These are phyloP conservation scores for Fraxinus xanthoxyloides DNA, from an alignment of 305 asterid genomes.

Conservation along the genomic window DNA sequence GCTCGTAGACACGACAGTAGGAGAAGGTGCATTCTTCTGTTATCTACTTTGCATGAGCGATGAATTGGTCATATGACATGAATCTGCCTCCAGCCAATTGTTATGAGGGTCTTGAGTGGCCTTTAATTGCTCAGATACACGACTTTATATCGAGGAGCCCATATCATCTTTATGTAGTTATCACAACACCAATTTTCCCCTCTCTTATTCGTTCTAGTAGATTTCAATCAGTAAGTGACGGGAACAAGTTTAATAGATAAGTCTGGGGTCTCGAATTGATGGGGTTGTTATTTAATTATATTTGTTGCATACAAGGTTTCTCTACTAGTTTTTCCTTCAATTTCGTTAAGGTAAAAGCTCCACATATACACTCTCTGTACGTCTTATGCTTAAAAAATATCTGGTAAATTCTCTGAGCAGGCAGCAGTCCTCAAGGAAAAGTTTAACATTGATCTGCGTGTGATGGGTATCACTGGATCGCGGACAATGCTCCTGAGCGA, in stretches of 20 bases:
- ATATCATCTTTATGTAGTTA: not conserved
- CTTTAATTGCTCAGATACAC: not conserved
- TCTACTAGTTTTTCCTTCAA: not conserved
- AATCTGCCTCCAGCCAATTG: not conserved
- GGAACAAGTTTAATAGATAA: not conserved
- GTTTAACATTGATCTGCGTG: constrained; percentile 91
- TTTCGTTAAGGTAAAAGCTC: constrained; percentile 1
- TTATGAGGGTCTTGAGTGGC: not conserved
- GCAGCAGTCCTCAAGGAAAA: constrained; percentile 91
- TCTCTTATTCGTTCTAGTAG: not conserved
- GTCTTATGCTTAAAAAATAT: constrained; percentile 1
- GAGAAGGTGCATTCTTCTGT: not conserved
- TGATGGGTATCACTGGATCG: constrained; percentile 86
- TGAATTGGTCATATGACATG: not conserved
- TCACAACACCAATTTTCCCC: not conserved
- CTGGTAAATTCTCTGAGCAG: constrained; percentile 37
- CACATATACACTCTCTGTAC: constrained; percentile 1
- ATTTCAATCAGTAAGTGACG: not conserved
- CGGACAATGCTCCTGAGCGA: constrained; percentile 71
- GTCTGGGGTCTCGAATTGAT: not conserved
- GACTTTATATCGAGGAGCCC: not conserved
- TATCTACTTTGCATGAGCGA: not conserved
- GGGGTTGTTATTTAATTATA: not conserved
- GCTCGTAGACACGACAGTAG: not conserved
- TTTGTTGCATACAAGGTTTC: not conserved